Evolutionary conservation across 2,329 filamentous ascomycete species (phyloP).

Genomic region (Hypoxylon sp.): DNA sequence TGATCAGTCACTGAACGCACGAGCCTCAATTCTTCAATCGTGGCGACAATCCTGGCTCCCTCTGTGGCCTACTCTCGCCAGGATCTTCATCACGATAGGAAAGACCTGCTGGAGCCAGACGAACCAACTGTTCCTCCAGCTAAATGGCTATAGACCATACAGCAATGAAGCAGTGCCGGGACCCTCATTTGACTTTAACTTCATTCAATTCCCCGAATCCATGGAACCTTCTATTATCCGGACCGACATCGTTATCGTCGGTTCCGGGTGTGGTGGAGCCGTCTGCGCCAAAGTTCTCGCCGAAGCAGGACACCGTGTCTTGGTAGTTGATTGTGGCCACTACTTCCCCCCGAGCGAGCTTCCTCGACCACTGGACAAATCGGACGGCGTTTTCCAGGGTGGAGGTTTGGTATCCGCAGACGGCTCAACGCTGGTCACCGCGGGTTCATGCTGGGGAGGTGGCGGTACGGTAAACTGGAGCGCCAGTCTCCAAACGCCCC

Average conservation of each 20-base stretch:
- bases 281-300: conserved; percentile 74
- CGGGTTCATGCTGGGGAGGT: conserved; percentile 74
- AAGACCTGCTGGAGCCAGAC: conserved; percentile 57
- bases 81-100: conserved; percentile 53
- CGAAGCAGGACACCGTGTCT: conserved; percentile 58
- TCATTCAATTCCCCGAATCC: conserved; percentile 53
- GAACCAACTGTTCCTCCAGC: conserved; percentile 52
- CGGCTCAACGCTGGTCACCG: conserved; percentile 60
- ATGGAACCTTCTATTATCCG: conserved; percentile 58
- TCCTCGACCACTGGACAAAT: conserved; percentile 68
- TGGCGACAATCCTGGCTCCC: conserved; percentile 60
- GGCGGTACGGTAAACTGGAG: conserved; percentile 78
- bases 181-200: conserved; percentile 54
- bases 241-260: conserved; percentile 74
- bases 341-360: conserved; percentile 69
- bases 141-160: conserved; percentile 55
- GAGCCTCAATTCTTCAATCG: conserved; percentile 57
- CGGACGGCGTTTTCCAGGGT: conserved; percentile 66
- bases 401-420: conserved; percentile 59
- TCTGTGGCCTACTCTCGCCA: conserved; percentile 54
- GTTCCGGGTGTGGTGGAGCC: conserved; percentile 75
- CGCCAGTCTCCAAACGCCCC: conserved; percentile 60
- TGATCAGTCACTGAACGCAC: conserved; percentile 56
- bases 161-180: conserved; percentile 42
- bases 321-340: conserved; percentile 76